Evolutionary conservation across 2,329 filamentous ascomycete species (phyloP), one percentile per base, ranked within the genome.

Genomic region (Sporothrix schenckii): DNA sequence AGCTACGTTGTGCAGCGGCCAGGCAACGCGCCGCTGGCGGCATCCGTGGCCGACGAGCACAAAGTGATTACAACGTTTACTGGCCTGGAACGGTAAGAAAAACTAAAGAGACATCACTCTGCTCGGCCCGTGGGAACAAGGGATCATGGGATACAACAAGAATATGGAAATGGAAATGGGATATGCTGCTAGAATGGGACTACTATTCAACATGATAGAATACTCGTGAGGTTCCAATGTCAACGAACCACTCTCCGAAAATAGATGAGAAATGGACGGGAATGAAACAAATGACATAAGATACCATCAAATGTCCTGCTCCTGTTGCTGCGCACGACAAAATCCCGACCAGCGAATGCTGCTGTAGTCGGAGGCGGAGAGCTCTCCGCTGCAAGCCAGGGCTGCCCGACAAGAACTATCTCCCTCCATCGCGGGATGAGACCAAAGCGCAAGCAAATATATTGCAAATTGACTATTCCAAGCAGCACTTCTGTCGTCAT

Each of bases 11-110:
- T 91, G 70, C 80, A 85, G 70, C 85, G 92, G 70, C 89, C 90
- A 19, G 92, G 91, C 14, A 95, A 95, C 79, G 85, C 87, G 50
- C 84, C 84, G 41, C 80, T 94, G 73, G 81, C 85, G 13, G 79
- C 80, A 24, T 83, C 84, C 34, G 74, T 73, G 2, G 71, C 75
- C 65, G 70, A 70, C 54, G 66, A 67, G 71, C 75, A 80, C 71
- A 72, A 52, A 69, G 76, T 80, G 27, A 74, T 80, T 61, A 72
- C 69, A 44, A 77, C 73, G 63, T 79, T 83, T 72, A 76, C 75
- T 19, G 75, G 77, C 69, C 61, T 78, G 21, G 63, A 72, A 39
- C 44, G 72, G n/a, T 69, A 41, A 50, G 39, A 53, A 14, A 67
- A 30, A 30, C 5, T 21, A 47, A 27, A 34, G 34, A 34, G 5